These are phyloP conservation scores for Pythium oligandrum DNA, from an alignment of 352 stramenopile genomes.

Conservation along the genomic window DNA sequence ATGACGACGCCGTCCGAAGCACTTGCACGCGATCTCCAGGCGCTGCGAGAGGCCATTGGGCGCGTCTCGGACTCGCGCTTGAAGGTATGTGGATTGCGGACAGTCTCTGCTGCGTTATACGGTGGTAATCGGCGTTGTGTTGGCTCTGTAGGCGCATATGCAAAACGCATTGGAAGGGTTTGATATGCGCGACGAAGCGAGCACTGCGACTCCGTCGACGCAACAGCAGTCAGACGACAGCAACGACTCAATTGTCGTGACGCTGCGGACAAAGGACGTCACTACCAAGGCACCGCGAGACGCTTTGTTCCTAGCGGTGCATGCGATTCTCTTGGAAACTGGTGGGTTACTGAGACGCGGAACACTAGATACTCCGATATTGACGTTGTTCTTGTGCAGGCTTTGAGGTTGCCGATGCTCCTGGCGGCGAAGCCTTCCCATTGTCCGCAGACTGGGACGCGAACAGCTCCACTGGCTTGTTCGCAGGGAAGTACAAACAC, in stretches of 20 bases:
- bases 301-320: constrained; percentile 64
- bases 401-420: constrained; percentile 26
- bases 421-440: constrained; percentile 20
- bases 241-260: constrained; percentile 35
- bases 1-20: constrained; percentile 1
- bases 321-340: constrained; percentile 63
- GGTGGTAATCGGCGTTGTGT: too few species aligned
- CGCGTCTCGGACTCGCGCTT: constrained; percentile 6
- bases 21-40: not conserved
- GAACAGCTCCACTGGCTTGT: constrained; percentile 56
- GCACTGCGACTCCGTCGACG: not conserved
- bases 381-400: constrained; percentile 17
- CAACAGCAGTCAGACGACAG: constrained; percentile 23
- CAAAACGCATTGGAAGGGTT: constrained; percentile 51
- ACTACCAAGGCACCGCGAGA: constrained; percentile 46
- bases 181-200: constrained; percentile 5
- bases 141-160: constrained; percentile 57
- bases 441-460: constrained; percentile 54
- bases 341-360: constrained; percentile 27
- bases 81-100: constrained; percentile 10
- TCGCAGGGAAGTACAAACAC: constrained; percentile 52
- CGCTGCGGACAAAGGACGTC: constrained; percentile 40
- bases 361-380: not conserved
- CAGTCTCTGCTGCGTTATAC: too few species aligned
- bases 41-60: constrained; percentile 15